Base-by-base conservation (phyloP, 2,329 filamentous ascomycete species). In the Calonectria fujianensis region DNA sequence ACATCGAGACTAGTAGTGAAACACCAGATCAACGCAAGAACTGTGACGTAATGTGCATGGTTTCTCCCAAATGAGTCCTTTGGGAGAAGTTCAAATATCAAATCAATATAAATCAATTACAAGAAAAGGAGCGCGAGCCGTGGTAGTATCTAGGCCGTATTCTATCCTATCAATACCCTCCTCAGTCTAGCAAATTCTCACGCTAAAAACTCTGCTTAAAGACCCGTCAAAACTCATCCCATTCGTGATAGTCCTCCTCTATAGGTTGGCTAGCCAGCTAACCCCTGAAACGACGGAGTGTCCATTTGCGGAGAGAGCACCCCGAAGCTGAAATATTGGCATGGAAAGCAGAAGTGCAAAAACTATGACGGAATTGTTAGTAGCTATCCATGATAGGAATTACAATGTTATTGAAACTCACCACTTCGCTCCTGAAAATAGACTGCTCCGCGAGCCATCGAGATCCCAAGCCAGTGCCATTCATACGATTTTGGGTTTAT, bases 71-170 rank as follows among this genome's bases (percentile, higher is more conserved):
- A 27, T 27, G 14, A 8, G 14, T 39, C 24, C 18, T 27, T 35
- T 18, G 24, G 37, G 18, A 24, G 27, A 37, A 29, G 41, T 63
- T 20, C 7, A 24, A 27, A 41, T 31, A 29, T 63, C 13, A 4
- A 61, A 14, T 16, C 11, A 29, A 29, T 14, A 9, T 37, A 39
- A 39, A n/a, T n/a, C n/a, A 27, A n/a, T 16, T 4, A 20, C 24
- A 18, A 18, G 3, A 41, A 27, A 63, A 37, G 52, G 57, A 63
- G 57, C 57, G 57, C 18, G 57, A 41, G 57, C 57, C 57, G 16
- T 41, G 8, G 39, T 39, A 41, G 10, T 63, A 63, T 63, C 57
- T 63, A 63, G 57, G 37, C 35, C 35, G 37, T 41, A 29, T 14
- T 63, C 35, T 37, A 63, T 18, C 57, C 35, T 37, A 63, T 18